Evolutionary conservation across 169 alveolate species (phyloP), one percentile per base, ranked within the genome.

Genomic region (Perkinsus marinus): DNA sequence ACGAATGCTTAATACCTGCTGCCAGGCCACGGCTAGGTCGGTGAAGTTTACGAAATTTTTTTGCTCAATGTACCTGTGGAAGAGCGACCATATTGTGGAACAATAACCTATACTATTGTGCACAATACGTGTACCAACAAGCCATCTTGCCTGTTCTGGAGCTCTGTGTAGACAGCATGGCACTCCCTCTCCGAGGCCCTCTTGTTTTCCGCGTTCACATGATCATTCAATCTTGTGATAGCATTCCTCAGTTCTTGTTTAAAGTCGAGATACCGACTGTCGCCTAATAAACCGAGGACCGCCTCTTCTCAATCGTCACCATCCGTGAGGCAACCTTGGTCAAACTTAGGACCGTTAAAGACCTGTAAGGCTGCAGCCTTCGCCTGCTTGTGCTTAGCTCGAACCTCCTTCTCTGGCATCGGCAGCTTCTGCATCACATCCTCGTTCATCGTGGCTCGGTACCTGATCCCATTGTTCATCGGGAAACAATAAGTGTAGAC

Each of bases 351-450:
- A 7, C 79, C 79, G 34, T 68, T 91, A 39, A 96, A 94, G 26
- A 68, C 89, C 0, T 92, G 90, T 37, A 93, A n/a, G 13, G 95
- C 95, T 39, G 92, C 90, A 89, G 94, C 94, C 93, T 94, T 95
- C 7, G 95, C 93, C 68, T 92, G 95, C 90, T 93, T 93, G 89
- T 94, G 94, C 37, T 92, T 91, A 17, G 38, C 36, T 39, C 92
- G 92, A 26, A 95, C 92, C 41, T 95, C 96, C 46, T 93, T 95
- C n/a, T 92, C 43, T 68, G 92, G 41, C 90, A 94, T 92, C 19
- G 96, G 96, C 16, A 94, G 90, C 90, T 90, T 92, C 90, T 92
- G 39, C 39, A 57, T 57, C 26, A 57, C 79, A 57, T 57, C 79
- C 34, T 57, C 79, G 22, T 57, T 57, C 79, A 57, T 57, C 26